Conservation (phyloP, 441 rosid genomes). For the Adansonia gregorii region DNA sequence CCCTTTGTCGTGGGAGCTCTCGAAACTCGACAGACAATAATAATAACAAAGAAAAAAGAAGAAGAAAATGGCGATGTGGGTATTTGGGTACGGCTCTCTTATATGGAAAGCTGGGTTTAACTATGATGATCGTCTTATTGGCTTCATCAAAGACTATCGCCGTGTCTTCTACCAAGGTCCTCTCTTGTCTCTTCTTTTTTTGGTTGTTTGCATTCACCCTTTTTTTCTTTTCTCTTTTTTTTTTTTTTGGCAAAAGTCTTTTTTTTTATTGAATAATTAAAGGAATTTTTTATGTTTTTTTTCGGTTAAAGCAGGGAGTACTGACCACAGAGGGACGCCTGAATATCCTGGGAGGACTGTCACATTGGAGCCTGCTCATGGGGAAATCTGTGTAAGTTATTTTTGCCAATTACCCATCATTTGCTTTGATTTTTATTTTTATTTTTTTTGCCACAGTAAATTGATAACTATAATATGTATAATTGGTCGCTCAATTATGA, state of each 20-base stretch:
- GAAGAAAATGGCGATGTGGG: slow-evolving; percentile 77
- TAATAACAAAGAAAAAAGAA: too few species aligned
- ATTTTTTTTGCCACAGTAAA: neutral
- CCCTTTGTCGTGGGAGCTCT: neutral
- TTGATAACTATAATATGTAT: neutral
- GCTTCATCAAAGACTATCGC: slow-evolving; percentile 82
- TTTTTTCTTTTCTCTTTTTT: neutral
- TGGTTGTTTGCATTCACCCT: neutral
- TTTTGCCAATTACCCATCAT: neutral
- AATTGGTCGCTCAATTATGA: neutral
- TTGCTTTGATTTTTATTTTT: neutral
- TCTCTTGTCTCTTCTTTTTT: slow-evolving; percentile 14
- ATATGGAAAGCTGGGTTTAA: slow-evolving; percentile 85
- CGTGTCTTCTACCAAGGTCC: slow-evolving; percentile 87
- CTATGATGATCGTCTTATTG: slow-evolving; percentile 71
- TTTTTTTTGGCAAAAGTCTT: neutral
- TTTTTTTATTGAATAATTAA: neutral
- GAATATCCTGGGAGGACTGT: slow-evolving; percentile 86
- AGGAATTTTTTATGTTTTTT: slow-evolving; percentile 13
- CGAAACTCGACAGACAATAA: neutral
- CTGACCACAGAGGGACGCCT: slow-evolving; percentile 90
- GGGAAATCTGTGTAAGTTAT: slow-evolving; percentile 71
- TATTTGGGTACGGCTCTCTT: slow-evolving; percentile 83
- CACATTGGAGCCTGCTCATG: slow-evolving; percentile 73
- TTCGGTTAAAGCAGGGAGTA: slow-evolving; percentile 57